Base-by-base conservation (phyloP, 2,329 filamentous ascomycete genomes). In the Amphichorda felina region DNA sequence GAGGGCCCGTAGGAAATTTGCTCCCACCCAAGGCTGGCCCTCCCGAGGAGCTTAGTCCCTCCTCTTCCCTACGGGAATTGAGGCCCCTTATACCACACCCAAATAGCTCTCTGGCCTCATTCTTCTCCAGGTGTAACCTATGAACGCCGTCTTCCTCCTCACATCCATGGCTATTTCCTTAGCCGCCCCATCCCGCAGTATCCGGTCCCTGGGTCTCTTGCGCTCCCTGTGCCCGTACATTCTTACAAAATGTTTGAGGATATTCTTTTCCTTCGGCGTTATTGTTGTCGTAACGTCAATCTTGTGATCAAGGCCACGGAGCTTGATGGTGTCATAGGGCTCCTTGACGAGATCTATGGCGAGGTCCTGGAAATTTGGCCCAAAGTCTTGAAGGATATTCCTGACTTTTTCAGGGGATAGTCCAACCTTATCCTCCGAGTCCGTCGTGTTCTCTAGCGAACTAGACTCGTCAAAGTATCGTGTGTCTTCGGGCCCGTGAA, bases 391-490 rank as follows among this genome's bases (percentile, higher is more conserved):
- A 7, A 72, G 51, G 14, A 55, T 37, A 7, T 38, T 41, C 15
- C 48, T 43, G 4, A 56, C 51, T 7, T 59, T 55, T 11, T 53
- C 50, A 2, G 49, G 47, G 14, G 45, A 49, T 29, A 47, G 46
- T 32, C 14, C 49, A 42, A 7, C 41, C 46, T 27, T 48, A 49
- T 2, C 59, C 58, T 1, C 56, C 5, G 68, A 72, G 19, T 68
- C 64, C 2, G 70, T 65, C 64, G 68, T 65, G 46, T 82, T 77
- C 24, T 72, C 75, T 35, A 89, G 75, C 19, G 79, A 67, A 28
- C 83, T 76, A 43, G 86, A 83, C 34, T 87, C 80, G 39, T 94
- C 84, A 50, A 96, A 96, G 53, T 94, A 96, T 48, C 82, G 84
- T 1, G 87, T 91, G 50, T 88, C 82, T 35, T 82, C 79, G 43